Percentiles rank a stretch among this genome's conserved stretches.
These are phyloP conservation scores for Testicularia cyperi DNA, from an alignment of 1,284 basidiomycete species.

Conservation along the genomic window DNA sequence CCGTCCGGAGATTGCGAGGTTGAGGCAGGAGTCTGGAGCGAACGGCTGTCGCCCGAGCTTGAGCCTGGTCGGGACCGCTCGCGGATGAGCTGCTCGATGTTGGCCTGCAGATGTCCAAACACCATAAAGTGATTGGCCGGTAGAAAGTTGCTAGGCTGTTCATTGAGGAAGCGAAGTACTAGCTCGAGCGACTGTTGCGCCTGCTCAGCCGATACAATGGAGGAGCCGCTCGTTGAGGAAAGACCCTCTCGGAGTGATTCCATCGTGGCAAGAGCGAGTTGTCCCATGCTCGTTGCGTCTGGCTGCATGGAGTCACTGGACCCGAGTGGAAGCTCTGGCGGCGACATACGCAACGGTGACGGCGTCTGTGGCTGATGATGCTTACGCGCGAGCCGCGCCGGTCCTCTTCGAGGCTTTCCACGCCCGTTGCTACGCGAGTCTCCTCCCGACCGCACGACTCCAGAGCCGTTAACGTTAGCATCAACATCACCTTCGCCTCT, in stretches of 20 bases:
- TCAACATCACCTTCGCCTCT: no score
- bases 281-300: no score
- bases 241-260: conserved; percentile 11
- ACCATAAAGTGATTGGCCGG: conserved; percentile 22
- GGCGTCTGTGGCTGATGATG: conserved; percentile 28
- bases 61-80: background rate
- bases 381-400: conserved; percentile 10
- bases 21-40: background rate
- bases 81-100: conserved; percentile 33
- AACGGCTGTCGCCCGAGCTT: background rate
- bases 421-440: background rate
- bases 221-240: conserved; percentile 6
- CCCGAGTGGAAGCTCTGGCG: conserved; percentile 2
- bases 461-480: no score
- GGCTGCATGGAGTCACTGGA: background rate
- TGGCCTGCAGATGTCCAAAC: conserved; percentile 29
- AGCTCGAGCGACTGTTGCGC: conserved; percentile 25
- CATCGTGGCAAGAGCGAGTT: conserved; percentile 12
- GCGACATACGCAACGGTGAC: conserved; percentile 27
- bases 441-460: no score
- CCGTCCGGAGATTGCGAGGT: background rate
- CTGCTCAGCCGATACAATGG: conserved; percentile 23
- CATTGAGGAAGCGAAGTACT: conserved; percentile 26
- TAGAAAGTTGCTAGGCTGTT: conserved; percentile 32
- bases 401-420: background rate